These are phyloP conservation scores for Vigna nakashimae DNA, from an alignment of 306 rosid species.

Conservation along the genomic window DNA sequence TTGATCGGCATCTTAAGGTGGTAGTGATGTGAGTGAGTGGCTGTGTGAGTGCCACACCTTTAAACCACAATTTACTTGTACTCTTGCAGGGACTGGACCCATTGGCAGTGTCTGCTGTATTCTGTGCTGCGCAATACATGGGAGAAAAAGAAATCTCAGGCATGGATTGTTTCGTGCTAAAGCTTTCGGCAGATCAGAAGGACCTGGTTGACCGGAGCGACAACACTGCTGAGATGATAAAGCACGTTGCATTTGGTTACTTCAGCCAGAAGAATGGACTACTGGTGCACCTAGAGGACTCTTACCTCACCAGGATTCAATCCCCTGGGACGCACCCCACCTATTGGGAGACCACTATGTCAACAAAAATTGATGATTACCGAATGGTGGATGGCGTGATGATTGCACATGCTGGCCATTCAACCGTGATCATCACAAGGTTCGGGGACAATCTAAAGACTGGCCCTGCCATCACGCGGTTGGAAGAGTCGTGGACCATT, in stretches of 20 bases:
- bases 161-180: slow-evolving; percentile 72
- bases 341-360: slow-evolving; percentile 89
- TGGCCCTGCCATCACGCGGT: slow-evolving; percentile 67
- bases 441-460: slow-evolving; percentile 69
- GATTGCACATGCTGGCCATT: slow-evolving; percentile 74
- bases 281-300: slow-evolving; percentile 73
- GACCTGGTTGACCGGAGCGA: slow-evolving; percentile 78
- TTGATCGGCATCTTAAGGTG: slow-evolving; percentile 32
- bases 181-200: slow-evolving; percentile 72
- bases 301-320: slow-evolving; percentile 80
- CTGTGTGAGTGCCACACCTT: not conserved
- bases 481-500: slow-evolving; percentile 82
- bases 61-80: slow-evolving; percentile 29
- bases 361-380: slow-evolving; percentile 73
- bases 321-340: slow-evolving; percentile 80
- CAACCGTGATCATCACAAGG: slow-evolving; percentile 63
- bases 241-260: slow-evolving; percentile 75
- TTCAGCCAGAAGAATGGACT: slow-evolving; percentile 82
- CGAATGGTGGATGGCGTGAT: slow-evolving; percentile 69
- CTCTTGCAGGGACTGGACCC: slow-evolving; percentile 82
- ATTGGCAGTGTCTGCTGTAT: slow-evolving; percentile 70
- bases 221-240: slow-evolving; percentile 89
- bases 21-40: not conserved
- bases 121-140: slow-evolving; percentile 68
- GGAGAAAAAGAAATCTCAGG: slow-evolving; percentile 74